A percentile compares a stretch with the other conserved stretches of the same genome.
Conservation (phyloP, 1,284 basidiomycete genomes). For the Paramarasmius palmivorus region DNA sequence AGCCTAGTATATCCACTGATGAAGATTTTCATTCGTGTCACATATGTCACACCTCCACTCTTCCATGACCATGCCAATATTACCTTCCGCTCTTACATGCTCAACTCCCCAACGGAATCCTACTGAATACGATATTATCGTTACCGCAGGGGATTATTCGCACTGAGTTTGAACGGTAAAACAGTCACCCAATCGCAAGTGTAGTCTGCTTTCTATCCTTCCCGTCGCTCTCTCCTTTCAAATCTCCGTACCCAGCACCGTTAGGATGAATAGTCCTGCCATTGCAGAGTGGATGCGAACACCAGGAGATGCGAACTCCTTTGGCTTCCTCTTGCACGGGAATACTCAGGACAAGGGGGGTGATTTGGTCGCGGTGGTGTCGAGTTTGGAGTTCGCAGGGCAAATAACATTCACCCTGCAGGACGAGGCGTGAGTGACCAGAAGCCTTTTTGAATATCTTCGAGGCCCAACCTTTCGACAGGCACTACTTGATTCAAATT, state of each 20-base stretch:
- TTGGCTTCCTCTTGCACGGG: background rate
- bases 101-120: too few relatives aligned
- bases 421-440: background rate
- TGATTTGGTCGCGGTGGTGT: background rate
- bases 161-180: too few relatives aligned
- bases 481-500: background rate
- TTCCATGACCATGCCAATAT: too few relatives aligned
- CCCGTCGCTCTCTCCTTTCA: background rate
- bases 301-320: background rate
- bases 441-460: background rate
- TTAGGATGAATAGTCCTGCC: background rate
- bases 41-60: too few relatives aligned
- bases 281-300: slow-evolving; percentile 2
- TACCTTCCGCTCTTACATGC: too few relatives aligned
- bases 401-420: background rate
- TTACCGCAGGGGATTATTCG: too few relatives aligned
- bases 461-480: background rate
- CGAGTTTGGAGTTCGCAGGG: background rate
- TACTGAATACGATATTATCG: too few relatives aligned
- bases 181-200: too few relatives aligned
- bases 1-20: too few relatives aligned
- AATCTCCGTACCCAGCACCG: background rate
- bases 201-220: background rate
- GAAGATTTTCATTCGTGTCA: too few relatives aligned
- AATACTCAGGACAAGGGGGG: slow-evolving; percentile 3